These are phyloP conservation scores for Croton setiger DNA, from an alignment of 441 rosid genomes.

Conservation along the genomic window DNA sequence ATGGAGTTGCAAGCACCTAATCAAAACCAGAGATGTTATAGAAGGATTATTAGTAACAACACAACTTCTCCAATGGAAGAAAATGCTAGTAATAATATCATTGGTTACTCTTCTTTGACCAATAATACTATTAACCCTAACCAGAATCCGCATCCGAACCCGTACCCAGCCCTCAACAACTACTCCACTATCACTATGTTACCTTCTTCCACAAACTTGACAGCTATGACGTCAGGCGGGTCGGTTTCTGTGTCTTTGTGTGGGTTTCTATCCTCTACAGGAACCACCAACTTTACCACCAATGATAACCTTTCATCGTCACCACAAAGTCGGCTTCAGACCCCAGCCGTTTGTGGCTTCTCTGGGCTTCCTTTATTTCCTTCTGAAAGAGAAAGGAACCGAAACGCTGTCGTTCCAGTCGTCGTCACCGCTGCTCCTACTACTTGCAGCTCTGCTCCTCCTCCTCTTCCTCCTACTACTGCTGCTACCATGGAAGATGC, in stretches of 20 bases:
- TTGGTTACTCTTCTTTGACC: conserved; percentile 8
- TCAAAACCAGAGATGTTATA: conserved; percentile 41
- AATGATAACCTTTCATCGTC: conserved; percentile 22
- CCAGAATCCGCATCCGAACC: conserved; percentile 21
- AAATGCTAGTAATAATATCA: not conserved
- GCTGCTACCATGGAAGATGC: conserved; percentile 49
- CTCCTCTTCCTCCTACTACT: not conserved
- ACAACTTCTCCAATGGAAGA: not conserved
- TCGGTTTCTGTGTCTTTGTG: conserved; percentile 22
- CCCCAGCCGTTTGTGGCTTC: conserved; percentile 87
- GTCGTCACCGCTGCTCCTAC: not conserved
- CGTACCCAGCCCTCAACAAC: conserved; percentile 51
- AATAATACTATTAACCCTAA: conserved; percentile 11
- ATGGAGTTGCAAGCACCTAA: conserved; percentile 32
- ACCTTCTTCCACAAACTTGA: conserved; percentile 43
- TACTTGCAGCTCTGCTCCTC: not conserved
- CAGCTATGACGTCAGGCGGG: conserved; percentile 49
- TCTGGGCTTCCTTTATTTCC: conserved; percentile 92
- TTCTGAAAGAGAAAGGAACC: conserved; percentile 40
- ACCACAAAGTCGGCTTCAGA: conserved; percentile 13
- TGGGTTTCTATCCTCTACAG: conserved; percentile 37
- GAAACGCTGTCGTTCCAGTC: conserved; percentile 2
- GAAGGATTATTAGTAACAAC: conserved; percentile 22
- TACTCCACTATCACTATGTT: conserved; percentile 45
- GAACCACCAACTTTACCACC: conserved; percentile 27